Base-by-base conservation (phyloP, 164 flowering plant species). In the Stephania cephalantha region DNA sequence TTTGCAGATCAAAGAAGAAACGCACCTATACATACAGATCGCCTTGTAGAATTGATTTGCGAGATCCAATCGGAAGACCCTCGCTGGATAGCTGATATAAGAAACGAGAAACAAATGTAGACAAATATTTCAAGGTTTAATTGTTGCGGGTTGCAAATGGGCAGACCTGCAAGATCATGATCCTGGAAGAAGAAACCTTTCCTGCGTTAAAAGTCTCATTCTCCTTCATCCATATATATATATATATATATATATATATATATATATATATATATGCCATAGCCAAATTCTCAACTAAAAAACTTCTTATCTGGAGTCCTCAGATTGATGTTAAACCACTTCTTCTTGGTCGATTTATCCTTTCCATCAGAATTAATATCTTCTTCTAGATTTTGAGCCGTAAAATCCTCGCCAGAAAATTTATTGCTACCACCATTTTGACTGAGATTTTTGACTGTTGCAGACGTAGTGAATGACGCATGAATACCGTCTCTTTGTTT, bases 401-500 rank as follows among this genome's bases (percentile, higher is more conserved):
- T 89, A 46, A 71, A 67, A 70, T 91, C 94, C 52, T 91, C 97
- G 45, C 71, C 75, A 45, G 86, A 82, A 79, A 79, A 66, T 87
- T 85, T 92, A 55, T 77, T 73, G 52, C 69, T 89, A 72, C 88
- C 79, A 65, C 85, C 82, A 74, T 85, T 77, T 44, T 80, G 78
- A 69, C 68, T 75, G 50, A 52, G 74, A 68, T 12, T 77, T 76
- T 22, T 80, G 18, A 71, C 76, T 46, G 72, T 44, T 70, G 72
- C n/a, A 45, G 75, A 64, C n/a, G 86, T 82, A 5, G 91, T 91
- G 79, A 92, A 96, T 9, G 99, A 82, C n/a, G 94, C 79, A 45
- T 94, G 95, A 77, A 96, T 88, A 69, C 58, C 80, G 61, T 96
- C 99, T 73, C 98, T 86, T 76, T 90, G 88, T 83, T 92, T 96